A percentile compares a stretch with the other conserved stretches of the same genome.
These are phyloP conservation scores for Phialophora chinensis DNA, from an alignment of 2,329 filamentous ascomycete species.

Conservation along the genomic window DNA sequence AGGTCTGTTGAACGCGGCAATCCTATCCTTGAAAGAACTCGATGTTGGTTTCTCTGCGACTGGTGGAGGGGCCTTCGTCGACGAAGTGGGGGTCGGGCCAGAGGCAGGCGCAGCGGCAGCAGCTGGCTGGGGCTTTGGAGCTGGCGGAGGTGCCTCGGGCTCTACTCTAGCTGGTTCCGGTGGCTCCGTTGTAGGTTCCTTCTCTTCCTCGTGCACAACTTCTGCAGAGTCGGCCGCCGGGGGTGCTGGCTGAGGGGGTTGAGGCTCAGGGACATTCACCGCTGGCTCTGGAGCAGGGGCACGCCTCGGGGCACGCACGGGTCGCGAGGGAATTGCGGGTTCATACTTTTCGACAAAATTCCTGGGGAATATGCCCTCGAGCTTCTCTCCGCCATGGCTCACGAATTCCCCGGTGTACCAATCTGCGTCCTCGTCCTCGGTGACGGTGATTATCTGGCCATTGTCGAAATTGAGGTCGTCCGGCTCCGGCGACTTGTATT, in stretches of 20 bases:
- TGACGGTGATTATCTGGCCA: slow-evolving; percentile 93
- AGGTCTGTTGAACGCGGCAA: slow-evolving; percentile 94
- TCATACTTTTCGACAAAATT: slow-evolving; percentile 99
- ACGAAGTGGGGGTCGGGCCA: slow-evolving; percentile 44
- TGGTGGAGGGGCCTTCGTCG: slow-evolving; percentile 59
- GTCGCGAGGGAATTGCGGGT: slow-evolving; percentile 85
- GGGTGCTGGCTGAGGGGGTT: slow-evolving; percentile 42
- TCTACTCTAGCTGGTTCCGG: slow-evolving; percentile 35
- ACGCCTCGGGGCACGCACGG: slow-evolving; percentile 68
- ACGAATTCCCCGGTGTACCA: slow-evolving; percentile 71
- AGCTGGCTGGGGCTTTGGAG: slow-evolving; percentile 39
- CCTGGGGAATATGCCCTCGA: slow-evolving; percentile 90
- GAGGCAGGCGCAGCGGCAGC: slow-evolving; percentile 42
- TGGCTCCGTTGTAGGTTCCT: slow-evolving; percentile 23
- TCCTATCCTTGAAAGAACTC: slow-evolving; percentile 89
- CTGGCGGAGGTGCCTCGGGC: slow-evolving; percentile 39
- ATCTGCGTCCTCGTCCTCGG: slow-evolving; percentile 87
- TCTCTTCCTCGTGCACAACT: slow-evolving; percentile 37
- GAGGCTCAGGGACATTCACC: slow-evolving; percentile 41
- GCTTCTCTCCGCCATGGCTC: slow-evolving; percentile 74
- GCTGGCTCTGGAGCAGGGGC: slow-evolving; percentile 66
- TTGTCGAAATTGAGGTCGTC: slow-evolving; percentile 88
- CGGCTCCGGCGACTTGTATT: slow-evolving; percentile 90
- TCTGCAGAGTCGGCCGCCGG: slow-evolving; percentile 40
- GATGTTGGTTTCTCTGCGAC: slow-evolving; percentile 73